Percentiles rank a stretch among this genome's conserved stretches.
These are phyloP conservation scores for Saccharomyces hybrid DNA, from an alignment of 1,139 yeast species.

Conservation along the genomic window DNA sequence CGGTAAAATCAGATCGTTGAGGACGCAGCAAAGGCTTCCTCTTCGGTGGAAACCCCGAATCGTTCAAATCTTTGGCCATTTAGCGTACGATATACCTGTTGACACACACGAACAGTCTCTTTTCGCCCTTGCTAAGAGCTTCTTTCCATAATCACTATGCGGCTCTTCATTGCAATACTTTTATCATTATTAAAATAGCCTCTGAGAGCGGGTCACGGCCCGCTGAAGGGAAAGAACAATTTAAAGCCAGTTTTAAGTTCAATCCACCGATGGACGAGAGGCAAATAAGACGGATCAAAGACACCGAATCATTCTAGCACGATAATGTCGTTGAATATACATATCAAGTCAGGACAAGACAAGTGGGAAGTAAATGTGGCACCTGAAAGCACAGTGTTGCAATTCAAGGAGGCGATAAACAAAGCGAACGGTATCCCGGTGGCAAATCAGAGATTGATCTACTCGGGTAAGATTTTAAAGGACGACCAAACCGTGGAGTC, in stretches of 20 bases:
- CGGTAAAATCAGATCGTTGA: neutral
- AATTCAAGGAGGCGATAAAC: constrained; percentile 61
- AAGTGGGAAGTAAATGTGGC: constrained; percentile 61
- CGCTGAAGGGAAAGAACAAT: neutral
- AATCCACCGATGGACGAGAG: neutral
- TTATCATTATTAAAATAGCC: neutral
- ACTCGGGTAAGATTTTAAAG: constrained; percentile 88
- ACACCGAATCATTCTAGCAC: neutral
- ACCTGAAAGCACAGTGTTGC: constrained; percentile 50
- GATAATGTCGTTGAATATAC: constrained; percentile 24
- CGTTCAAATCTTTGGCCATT: neutral
- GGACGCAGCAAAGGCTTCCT: neutral
- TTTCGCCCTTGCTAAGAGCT: neutral
- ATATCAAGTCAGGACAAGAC: constrained; percentile 55
- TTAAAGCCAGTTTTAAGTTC: neutral
- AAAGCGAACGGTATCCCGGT: constrained; percentile 56
- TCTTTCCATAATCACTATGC: neutral
- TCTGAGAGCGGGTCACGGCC: neutral
- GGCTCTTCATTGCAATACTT: neutral
- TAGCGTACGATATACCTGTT: neutral
- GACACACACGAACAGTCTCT: neutral
- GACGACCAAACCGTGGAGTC: constrained; percentile 66
- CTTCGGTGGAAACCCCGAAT: neutral
- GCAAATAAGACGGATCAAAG: neutral
- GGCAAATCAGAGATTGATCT: constrained; percentile 77